Base-by-base conservation (phyloP, 2,329 filamentous ascomycete species). In the Colletotrichum sp. region DNA sequence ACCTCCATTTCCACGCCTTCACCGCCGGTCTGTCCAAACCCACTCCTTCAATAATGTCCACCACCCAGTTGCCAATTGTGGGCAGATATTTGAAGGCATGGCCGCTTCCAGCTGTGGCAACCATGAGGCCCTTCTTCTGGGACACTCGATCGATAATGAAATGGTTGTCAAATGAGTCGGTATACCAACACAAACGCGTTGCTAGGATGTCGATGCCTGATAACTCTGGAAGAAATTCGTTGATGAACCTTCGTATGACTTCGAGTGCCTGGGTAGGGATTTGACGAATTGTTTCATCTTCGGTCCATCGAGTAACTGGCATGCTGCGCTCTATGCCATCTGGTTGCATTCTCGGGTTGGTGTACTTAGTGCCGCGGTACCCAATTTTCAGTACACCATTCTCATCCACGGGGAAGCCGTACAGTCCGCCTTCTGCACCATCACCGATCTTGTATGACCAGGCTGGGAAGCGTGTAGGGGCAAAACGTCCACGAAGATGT, bases 71-170 rank as follows among this genome's bases (percentile, higher is more conserved):
- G 2, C 91, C 91, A 77, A 93, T 87, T 7, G 89, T 88, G 0
- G 91, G 91, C 66, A 92, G 79, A 76, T 91, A 93, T 78, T 93
- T 93, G 81, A 92, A 93, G 0, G 86, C 91, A 81, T 93, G 91
- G 0, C 92, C 92, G 60, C 87, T 89, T 0, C 92, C 92, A 1
- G 90, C 92, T 0, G 91, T 93, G 4, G 90, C 91, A 0, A 93
- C 86, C 79, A 92, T 89, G 1, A 93, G 79, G 0, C 88, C 34
- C 14, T 48, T 36, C 6, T 18, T 24, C 1, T 28, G n/a, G 21
- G 34, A 16, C 13, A 65, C 61, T 86, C n/a, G 86, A 52, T 87
- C 85, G 63, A 92, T 86, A 6, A 92, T 82, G 78, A 89, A 92
- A 74, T 91, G 87, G 39, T 90, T 90, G 14, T 86, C 84, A 2